phyloP scores from a whole-genome alignment of 441 rosid species.

The Eutrema salsugineum region DNA sequence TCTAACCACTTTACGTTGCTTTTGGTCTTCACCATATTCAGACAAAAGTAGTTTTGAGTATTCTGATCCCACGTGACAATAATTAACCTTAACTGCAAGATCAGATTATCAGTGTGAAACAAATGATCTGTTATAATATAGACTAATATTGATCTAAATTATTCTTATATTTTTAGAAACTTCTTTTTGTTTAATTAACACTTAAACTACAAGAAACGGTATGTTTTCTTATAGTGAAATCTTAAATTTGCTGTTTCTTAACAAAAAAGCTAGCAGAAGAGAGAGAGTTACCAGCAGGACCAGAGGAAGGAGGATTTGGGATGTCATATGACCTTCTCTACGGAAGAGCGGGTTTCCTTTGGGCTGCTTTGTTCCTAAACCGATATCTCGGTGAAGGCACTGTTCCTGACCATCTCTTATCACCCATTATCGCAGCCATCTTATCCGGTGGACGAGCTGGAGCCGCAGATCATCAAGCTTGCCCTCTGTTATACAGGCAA shows the following conservation, averaged over 20 bases:
- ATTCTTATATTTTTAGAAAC: neutral
- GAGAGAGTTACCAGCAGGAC: conserved; percentile 77
- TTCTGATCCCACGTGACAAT: neutral
- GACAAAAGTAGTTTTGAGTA: neutral
- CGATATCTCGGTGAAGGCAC: conserved; percentile 57
- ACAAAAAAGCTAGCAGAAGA: conserved; percentile 65
- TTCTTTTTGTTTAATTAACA: neutral
- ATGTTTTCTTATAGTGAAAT: neutral
- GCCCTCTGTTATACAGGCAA: conserved; percentile 76
- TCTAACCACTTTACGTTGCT: neutral
- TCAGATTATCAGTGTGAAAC: neutral
- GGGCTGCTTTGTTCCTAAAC: conserved; percentile 76
- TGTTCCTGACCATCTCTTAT: conserved; percentile 41
- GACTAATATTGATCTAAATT: neutral
- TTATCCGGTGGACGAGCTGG: conserved; percentile 86
- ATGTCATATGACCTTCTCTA: conserved; percentile 89
- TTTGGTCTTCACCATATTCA: neutral
- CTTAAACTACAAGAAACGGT: neutral
- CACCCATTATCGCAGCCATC: conserved; percentile 70
- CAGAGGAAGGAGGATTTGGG: conserved; percentile 88
- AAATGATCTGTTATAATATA: neutral
- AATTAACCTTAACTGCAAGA: neutral
- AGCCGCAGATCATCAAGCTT: conserved; percentile 58
- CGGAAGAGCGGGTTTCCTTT: conserved; percentile 89
- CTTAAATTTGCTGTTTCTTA: neutral